Base-by-base conservation (phyloP, 257 asterid genomes). In the Plectranthus barbatus region DNA sequence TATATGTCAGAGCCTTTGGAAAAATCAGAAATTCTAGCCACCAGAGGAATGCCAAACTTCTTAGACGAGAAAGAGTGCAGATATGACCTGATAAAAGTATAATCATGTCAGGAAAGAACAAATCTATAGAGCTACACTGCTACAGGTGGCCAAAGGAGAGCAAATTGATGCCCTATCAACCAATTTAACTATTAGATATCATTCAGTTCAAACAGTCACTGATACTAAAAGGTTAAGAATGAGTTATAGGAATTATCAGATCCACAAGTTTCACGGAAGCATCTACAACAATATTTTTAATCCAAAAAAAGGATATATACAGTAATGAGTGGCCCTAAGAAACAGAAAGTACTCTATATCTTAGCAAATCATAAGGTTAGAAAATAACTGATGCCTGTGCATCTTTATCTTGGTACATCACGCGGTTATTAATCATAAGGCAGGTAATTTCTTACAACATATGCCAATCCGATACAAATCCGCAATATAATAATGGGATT, bases 31-130 rank as follows among this genome's bases (percentile, higher is more conserved):
- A 87, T 70, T 77, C 82, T 81, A 26, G 87, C 67, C 44, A 84
- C 70, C 19, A 84, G 83, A 61, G 95, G 95, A 73, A 79, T 53
- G 66, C 85, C 93, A 61, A 87, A 79, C 70, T 45, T 79, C 81
- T 67, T 71, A 69, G 58, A 13, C 21, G 64, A 18, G 40, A 4
- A 53, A 37, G 57, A 33, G 19, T 37, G 62, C 49, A 15, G 0
- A 46, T 9, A 56, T 37, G 77, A 72, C 77, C 92, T 82, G 83
- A 58, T 42, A 60, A 54, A n/a, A 54, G 2, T 10, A 67, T 24
- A 58, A 71, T 40, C 36, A 56, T 36, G 64, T 33, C 53, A 48
- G 56, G 23, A 60, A 42, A 48, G 19, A 31, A 52, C 3, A 23
- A 20, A 9, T 11, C 31, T 12, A 33, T n/a, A 49, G 67, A 44